Conservation (phyloP, 129 eudicot species). For the Saussurea involucrata region DNA sequence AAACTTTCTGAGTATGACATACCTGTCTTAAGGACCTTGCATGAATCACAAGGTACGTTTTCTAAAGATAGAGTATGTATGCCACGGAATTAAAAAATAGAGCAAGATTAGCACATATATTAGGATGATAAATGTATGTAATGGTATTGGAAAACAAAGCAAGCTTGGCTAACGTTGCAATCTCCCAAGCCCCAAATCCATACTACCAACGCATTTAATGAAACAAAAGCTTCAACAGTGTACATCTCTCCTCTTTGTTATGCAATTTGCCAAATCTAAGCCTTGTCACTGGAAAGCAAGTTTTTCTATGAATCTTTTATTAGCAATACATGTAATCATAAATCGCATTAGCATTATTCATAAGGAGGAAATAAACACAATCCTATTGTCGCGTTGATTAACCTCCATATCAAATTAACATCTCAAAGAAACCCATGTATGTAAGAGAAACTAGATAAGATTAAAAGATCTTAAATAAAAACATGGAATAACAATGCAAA, state of each 20-base stretch:
- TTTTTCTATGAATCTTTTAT: neutral
- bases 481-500: neutral
- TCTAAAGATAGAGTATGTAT: too few relatives aligned
- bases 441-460: conserved; percentile 10
- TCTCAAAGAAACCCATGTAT: neutral
- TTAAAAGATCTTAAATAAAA: neutral
- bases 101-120: too few relatives aligned
- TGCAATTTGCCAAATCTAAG: neutral
- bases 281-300: neutral
- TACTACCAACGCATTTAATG: neutral
- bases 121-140: too few relatives aligned
- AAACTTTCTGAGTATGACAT: too few relatives aligned
- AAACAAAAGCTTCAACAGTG: neutral
- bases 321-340: neutral
- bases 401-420: neutral
- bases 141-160: neutral
- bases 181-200: neutral
- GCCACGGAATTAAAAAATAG: too few relatives aligned
- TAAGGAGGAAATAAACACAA: neutral
- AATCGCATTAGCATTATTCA: neutral
- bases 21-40: too few relatives aligned
- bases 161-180: neutral
- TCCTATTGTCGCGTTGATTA: neutral
- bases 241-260: neutral
- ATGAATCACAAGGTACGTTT: too few relatives aligned